A percentile compares a stretch with the other conserved stretches of the same genome.
Evolutionary conservation across 2,329 filamentous ascomycete genomes (phyloP).

Genomic region (Penicillium sp.): DNA sequence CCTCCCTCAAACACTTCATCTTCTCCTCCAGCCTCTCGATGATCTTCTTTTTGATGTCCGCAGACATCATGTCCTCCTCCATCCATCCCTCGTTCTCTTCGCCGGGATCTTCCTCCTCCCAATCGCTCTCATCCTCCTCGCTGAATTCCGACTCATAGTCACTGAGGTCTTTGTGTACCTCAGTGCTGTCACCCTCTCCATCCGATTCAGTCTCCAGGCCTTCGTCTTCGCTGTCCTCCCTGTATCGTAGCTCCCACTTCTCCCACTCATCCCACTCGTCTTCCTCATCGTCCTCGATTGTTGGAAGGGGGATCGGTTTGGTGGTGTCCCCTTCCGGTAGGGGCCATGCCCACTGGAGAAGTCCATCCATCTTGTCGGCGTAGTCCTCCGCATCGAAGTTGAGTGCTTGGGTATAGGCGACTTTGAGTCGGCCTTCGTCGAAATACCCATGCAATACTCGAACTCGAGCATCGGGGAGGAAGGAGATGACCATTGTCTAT

Average conservation of each 20-base stretch:
- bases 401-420: slow-evolving; percentile 6
- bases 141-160: background rate
- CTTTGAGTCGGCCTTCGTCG: background rate
- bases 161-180: background rate
- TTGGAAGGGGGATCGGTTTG: slow-evolving; percentile 4
- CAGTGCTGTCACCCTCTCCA: background rate
- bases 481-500: slow-evolving; percentile 10
- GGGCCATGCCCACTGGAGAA: slow-evolving; percentile 9
- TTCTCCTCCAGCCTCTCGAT: background rate
- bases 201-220: background rate
- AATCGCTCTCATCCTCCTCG: background rate
- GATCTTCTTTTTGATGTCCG: background rate
- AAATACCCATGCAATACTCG: slow-evolving; percentile 11
- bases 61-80: background rate
- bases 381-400: slow-evolving; percentile 5
- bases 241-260: background rate
- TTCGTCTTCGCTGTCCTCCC: background rate
- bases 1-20: background rate
- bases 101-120: background rate
- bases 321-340: background rate
- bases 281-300: slow-evolving; percentile 6
- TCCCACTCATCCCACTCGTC: slow-evolving; percentile 1
- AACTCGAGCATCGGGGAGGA: slow-evolving; percentile 5
- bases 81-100: background rate
- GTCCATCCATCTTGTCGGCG: background rate